Conservation (phyloP, 2,329 filamentous ascomycete species). For the Sodiomyces alkalinus region DNA sequence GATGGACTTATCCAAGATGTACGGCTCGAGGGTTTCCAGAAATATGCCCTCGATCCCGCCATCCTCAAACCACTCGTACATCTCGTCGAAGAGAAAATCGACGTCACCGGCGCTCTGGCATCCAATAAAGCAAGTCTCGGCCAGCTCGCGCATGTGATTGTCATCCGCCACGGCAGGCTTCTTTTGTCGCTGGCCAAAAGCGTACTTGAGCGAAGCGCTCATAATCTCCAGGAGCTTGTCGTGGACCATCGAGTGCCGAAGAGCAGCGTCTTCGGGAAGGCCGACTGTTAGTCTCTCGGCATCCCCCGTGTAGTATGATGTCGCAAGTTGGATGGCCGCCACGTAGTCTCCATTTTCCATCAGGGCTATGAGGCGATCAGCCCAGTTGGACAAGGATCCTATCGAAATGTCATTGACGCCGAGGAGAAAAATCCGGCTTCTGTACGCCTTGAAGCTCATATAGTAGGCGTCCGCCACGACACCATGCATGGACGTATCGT, state of each 20-base stretch:
- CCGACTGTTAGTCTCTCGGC: slow-evolving; percentile 92
- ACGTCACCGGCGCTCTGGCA: slow-evolving; percentile 63
- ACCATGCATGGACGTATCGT: slow-evolving; percentile 80
- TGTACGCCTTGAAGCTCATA: slow-evolving; percentile 95
- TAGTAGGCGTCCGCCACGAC: slow-evolving; percentile 95
- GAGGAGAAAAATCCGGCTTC: slow-evolving; percentile 79
- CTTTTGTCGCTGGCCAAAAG: slow-evolving; percentile 53
- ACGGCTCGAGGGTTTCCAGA: slow-evolving; percentile 75
- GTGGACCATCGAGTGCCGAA: slow-evolving; percentile 68
- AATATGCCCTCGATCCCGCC: slow-evolving; percentile 59
- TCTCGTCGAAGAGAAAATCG: slow-evolving; percentile 80
- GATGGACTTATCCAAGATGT: slow-evolving; percentile 67
- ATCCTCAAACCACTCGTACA: slow-evolving; percentile 83
- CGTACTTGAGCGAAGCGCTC: slow-evolving; percentile 77
- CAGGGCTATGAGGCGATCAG: slow-evolving; percentile 77
- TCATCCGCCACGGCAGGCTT: slow-evolving; percentile 30
- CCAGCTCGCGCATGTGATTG: slow-evolving; percentile 58
- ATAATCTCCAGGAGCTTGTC: slow-evolving; percentile 92
- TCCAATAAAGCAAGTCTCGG: slow-evolving; percentile 69
- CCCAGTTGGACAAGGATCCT: slow-evolving; percentile 91
- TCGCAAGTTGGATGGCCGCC: slow-evolving; percentile 76
- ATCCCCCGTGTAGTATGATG: slow-evolving; percentile 79
- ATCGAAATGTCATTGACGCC: slow-evolving; percentile 91
- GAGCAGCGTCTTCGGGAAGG: slow-evolving; percentile 63
- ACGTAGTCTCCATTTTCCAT: slow-evolving; percentile 98